These are phyloP conservation scores for Parasitella parasitica DNA, from an alignment of 371 early-diverging fungal species.

Conservation along the genomic window DNA sequence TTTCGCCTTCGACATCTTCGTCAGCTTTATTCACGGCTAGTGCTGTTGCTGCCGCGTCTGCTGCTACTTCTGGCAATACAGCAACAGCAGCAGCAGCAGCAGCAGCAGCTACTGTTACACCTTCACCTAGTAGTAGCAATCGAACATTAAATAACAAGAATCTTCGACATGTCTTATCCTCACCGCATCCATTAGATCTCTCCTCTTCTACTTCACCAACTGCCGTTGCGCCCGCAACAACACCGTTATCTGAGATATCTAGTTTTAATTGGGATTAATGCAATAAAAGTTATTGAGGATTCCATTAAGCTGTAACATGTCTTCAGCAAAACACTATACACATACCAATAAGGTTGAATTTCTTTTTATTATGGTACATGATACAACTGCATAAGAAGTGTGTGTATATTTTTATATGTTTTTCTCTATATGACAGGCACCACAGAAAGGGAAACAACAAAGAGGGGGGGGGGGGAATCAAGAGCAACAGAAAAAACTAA, in stretches of 20 bases:
- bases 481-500: not conserved
- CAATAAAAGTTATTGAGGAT: not conserved
- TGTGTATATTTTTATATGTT: not conserved
- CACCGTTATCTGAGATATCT: slow-evolving; percentile 3
- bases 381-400: too few relatives aligned
- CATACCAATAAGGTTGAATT: not conserved
- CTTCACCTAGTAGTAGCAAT: too few relatives aligned
- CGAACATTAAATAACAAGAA: not conserved
- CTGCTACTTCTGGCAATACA: too few relatives aligned
- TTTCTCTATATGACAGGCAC: not conserved
- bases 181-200: slow-evolving; percentile 21
- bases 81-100: too few relatives aligned
- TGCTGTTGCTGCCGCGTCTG: not conserved
- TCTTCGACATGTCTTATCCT: not conserved
- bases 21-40: not conserved
- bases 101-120: too few relatives aligned
- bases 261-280: slow-evolving; percentile 5
- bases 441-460: not conserved
- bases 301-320: too few relatives aligned
- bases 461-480: not conserved
- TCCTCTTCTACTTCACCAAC: not conserved
- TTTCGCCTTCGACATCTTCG: not conserved
- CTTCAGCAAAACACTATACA: not conserved
- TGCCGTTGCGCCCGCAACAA: too few relatives aligned
- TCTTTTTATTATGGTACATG: not conserved